Evolutionary conservation across 805 yeast species (phyloP), one percentile per base, ranked within the genome.

Genomic region (Danielozyma ontarioensis): DNA sequence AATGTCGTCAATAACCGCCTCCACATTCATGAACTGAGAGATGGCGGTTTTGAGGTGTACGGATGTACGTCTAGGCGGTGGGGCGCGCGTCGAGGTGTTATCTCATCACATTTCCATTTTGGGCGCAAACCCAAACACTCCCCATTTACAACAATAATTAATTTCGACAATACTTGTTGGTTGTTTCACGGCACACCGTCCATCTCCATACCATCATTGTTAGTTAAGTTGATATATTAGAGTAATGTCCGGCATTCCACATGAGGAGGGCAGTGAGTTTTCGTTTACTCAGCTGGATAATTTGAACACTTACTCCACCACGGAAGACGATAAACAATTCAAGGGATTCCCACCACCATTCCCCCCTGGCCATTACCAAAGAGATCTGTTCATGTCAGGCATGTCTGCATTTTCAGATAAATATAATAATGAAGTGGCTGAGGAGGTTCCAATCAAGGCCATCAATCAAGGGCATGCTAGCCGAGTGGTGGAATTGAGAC

Each of bases 351-450:
- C 27, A 10, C 27, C 4, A 17, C 17, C 27, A 17, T 17, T 11
- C 16, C 6, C 27, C 14, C 27, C 17, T 5, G 22, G 19, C 13
- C 28, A 34, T 14, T 13, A 18, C 6, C 32, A 35, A 11, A 32
- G 55, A 29, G 48, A 45, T n/a, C 47, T 54, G 3, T 35, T 41
- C 21, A 38, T 47, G 32, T 50, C 55, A 2, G 33, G 41, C 5
- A 25, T 49, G 12, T 51, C 57, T 2, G 53, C 45, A 13, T 50
- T 47, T 28, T 51, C 59, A 3, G 58, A 42, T 7, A 35, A 38
- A 15, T 41, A 34, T 5, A 26, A 27, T 13, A 43, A 42, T 16
- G 41, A 34, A 13, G 43, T 43, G 13, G 54, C 51, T 5, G 50
- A 50, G 23, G 52, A 53, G 2, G 56, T 51, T 5, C 42, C 53